Evolutionary conservation across 1,139 yeast genomes (phyloP).

Genomic region (Eremothecium gossypii): DNA sequence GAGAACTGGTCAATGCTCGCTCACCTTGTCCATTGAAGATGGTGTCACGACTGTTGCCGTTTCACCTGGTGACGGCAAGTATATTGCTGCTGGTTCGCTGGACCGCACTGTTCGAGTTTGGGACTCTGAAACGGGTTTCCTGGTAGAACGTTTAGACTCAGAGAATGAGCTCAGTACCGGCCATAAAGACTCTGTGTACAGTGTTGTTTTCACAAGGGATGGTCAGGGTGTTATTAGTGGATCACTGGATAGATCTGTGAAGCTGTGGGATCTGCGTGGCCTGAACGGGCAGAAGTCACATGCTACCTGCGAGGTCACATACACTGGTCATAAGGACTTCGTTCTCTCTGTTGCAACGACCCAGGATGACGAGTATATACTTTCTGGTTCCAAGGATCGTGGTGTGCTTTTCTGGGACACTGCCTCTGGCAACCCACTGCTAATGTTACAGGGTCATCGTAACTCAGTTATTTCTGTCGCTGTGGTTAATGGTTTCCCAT

Average conservation of each 20-base stretch:
- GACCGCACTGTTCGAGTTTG: conserved; percentile 95
- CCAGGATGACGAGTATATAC: conserved; percentile 83
- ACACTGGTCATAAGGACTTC: conserved; percentile 93
- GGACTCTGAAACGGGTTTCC: conserved; percentile 90
- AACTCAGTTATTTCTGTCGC: conserved; percentile 94
- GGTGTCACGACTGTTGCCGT: conserved; percentile 98
- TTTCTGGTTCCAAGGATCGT: conserved; percentile 94
- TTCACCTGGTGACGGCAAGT: conserved; percentile 79
- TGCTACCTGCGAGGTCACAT: conserved; percentile 80
- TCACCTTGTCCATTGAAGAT: conserved; percentile 86
- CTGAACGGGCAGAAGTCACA: conserved; percentile 31
- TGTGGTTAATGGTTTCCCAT: conserved; percentile 66
- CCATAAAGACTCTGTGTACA: conserved; percentile 92
- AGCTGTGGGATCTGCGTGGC: conserved; percentile 79
- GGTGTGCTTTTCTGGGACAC: conserved; percentile 98
- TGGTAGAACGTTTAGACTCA: conserved; percentile 87
- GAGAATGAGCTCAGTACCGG: conserved; percentile 85
- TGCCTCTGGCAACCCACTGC: conserved; percentile 78
- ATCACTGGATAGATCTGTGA: conserved; percentile 90
- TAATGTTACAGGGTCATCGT: conserved; percentile 95
- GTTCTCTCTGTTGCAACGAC: conserved; percentile 91
- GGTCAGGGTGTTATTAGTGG: conserved; percentile 93
- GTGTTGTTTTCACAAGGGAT: conserved; percentile 86
- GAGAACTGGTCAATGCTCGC: conserved; percentile 80
- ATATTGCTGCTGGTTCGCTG: conserved; percentile 92